Conservation (phyloP, 2,329 filamentous ascomycete genomes). For the Polytolypa hystricis region DNA sequence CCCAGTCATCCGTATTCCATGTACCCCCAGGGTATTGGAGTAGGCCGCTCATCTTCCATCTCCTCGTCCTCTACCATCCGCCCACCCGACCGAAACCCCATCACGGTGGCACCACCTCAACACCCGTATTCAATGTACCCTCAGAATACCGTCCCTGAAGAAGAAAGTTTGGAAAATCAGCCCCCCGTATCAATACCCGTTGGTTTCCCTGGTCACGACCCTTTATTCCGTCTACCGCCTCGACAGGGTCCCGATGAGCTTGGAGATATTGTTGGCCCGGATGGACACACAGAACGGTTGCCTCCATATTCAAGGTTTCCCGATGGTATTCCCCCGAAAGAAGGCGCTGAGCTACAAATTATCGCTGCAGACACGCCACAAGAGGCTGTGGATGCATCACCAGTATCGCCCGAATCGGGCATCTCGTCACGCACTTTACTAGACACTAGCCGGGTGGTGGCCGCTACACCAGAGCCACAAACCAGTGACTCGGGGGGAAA, state of each 20-base stretch:
- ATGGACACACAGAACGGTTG: conserved; percentile 82
- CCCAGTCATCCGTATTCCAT: conserved; percentile 78
- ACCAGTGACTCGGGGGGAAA: conserved; percentile 20
- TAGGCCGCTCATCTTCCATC: conserved; percentile 50
- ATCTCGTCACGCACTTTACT: conserved; percentile 21
- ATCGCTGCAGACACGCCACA: conserved; percentile 28
- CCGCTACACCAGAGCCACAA: conserved; percentile 9
- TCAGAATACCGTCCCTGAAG: conserved; percentile 59
- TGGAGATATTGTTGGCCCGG: conserved; percentile 75
- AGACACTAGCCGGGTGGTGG: conserved; percentile 7
- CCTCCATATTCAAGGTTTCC: conserved; percentile 88
- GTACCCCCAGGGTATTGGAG: conserved; percentile 61
- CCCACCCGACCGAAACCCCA: conserved; percentile 47
- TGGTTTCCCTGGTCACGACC: conserved; percentile 60
- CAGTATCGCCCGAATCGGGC: conserved; percentile 20
- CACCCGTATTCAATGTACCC: conserved; percentile 83
- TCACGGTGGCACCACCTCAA: conserved; percentile 54
- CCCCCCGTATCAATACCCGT: conserved; percentile 43
- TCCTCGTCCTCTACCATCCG: conserved; percentile 60
- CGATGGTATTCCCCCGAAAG: conserved; percentile 56
- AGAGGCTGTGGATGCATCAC: conserved; percentile 19
- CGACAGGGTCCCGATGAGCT: conserved; percentile 61
- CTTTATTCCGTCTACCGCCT: conserved; percentile 58
- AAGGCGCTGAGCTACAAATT: conserved; percentile 28
- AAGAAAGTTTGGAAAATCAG: conserved; percentile 34